Conservation (phyloP, 257 asterid species). For the Hygrophila difformis region DNA sequence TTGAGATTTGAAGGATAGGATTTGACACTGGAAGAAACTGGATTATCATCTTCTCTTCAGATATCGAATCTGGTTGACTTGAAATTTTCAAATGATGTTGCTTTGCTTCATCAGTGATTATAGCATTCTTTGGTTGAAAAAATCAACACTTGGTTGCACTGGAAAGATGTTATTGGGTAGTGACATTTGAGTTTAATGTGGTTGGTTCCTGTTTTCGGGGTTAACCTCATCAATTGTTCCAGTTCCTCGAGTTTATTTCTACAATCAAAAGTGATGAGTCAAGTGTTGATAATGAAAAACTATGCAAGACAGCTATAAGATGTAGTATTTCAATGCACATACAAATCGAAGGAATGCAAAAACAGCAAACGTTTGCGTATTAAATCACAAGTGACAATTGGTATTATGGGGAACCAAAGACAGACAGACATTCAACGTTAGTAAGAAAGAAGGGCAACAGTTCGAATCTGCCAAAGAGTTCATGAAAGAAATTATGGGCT, state of each 20-base stretch:
- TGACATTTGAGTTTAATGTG: slow-evolving; percentile 70
- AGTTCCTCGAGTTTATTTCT: slow-evolving; percentile 51
- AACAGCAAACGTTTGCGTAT: no score
- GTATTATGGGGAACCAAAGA: no score
- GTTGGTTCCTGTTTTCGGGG: slow-evolving; percentile 64
- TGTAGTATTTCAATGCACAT: no score
- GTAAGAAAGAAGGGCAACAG: background rate
- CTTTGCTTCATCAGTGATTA: slow-evolving; percentile 20
- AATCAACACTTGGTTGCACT: slow-evolving; percentile 44
- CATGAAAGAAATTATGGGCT: slow-evolving; percentile 21
- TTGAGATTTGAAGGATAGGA: no score
- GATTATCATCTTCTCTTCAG: no score
- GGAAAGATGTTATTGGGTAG: slow-evolving; percentile 58
- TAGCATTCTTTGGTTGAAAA: slow-evolving; percentile 34
- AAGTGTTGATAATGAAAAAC: no score
- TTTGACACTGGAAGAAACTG: no score
- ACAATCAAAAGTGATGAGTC: slow-evolving; percentile 18
- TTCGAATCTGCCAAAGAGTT: background rate
- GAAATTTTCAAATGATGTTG: slow-evolving; percentile 20
- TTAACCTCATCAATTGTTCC: slow-evolving; percentile 38
- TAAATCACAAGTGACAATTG: no score
- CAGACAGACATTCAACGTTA: background rate
- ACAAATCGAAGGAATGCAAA: no score
- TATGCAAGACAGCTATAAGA: no score
- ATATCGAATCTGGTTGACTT: no score